phyloP scores from a whole-genome alignment of 495 filamentous ascomycete genomes.

The Podospora tetraspora region DNA sequence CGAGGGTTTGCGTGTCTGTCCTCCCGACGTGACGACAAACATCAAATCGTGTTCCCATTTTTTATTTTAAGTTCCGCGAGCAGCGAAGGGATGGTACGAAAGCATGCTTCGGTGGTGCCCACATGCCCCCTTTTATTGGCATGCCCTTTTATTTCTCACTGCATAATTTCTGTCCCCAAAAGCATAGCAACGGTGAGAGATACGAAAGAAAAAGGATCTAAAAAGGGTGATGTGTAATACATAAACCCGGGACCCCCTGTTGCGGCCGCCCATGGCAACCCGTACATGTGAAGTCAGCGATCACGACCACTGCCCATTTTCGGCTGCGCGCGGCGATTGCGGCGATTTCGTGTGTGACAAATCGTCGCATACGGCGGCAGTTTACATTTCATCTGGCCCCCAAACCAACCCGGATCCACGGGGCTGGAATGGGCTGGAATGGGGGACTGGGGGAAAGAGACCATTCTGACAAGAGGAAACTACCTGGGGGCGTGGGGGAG shows the following conservation, averaged over 20 bases:
- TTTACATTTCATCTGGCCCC: not conserved
- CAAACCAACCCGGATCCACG: not conserved
- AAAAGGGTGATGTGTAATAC: not conserved
- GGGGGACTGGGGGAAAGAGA: not conserved
- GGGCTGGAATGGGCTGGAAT: not conserved
- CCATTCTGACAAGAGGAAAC: not conserved
- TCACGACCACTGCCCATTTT: not conserved
- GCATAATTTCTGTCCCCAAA: not conserved
- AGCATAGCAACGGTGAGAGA: not conserved
- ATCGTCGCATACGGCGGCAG: not conserved
- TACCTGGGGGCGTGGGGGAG: not conserved
- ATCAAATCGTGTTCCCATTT: not conserved
- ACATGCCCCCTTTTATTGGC: too few species aligned
- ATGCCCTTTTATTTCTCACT: not conserved
- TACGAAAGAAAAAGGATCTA: not conserved
- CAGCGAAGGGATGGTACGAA: not conserved
- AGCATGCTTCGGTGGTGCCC: not conserved
- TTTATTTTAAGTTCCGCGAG: not conserved
- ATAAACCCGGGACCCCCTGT: not conserved
- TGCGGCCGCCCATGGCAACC: not conserved
- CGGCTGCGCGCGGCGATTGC: not conserved
- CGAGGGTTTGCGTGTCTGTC: not conserved
- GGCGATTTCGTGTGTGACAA: not conserved
- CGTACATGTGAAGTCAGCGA: not conserved
- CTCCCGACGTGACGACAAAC: not conserved